Base-by-base conservation (phyloP, 257 asterid genomes). In the Salvia rosmarinus region DNA sequence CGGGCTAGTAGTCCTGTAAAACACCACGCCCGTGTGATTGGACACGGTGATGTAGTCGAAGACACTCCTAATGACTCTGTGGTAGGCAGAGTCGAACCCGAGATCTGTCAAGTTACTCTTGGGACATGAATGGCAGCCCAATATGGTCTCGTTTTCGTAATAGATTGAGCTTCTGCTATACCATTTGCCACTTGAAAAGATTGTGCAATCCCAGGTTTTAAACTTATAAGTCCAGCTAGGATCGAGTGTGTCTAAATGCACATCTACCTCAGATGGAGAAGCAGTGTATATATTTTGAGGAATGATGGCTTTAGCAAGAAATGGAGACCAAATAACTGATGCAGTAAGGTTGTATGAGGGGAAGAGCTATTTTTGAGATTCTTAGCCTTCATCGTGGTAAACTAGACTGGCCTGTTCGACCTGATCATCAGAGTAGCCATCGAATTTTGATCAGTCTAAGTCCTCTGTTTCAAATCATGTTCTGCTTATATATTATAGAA, bases 291-390 rank as follows among this genome's bases (percentile, higher is more conserved):
- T 35, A 54, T 92, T 90, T 77, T 84, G 86, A 7, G 81, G 83
- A 46, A 86, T 86, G 42, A 75, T 81, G 10, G 98, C 90, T 76
- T 86, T 20, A 0, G 96, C 92, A 13, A 92, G 87, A 70, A 90
- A 86, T 20, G 98, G 98, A 32, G 96, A 85, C 98, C 98, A 92
- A 42, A 92, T 65, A 40, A 78, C 83, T 4, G 95, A 88, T 17
- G 85, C 49, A 0, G 90, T 86, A 40, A 89, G 79, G 74, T 90
- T 92, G 90, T 77, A 72, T 2, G 73, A 77, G 2, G 92, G 96
- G 78, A 92, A 84, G 68, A 80, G 9, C 98, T 96, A 92, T 79
- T 79, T 83, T 56, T 81, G 80, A 68, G 83, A 75, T 77, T 68
- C 79, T 88, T 79, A 80, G 39, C 40, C 67, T 74, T 82, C 79